phyloP scores from a whole-genome alignment of 176 grass and related monocot genomes.

The Themeda triandra region DNA sequence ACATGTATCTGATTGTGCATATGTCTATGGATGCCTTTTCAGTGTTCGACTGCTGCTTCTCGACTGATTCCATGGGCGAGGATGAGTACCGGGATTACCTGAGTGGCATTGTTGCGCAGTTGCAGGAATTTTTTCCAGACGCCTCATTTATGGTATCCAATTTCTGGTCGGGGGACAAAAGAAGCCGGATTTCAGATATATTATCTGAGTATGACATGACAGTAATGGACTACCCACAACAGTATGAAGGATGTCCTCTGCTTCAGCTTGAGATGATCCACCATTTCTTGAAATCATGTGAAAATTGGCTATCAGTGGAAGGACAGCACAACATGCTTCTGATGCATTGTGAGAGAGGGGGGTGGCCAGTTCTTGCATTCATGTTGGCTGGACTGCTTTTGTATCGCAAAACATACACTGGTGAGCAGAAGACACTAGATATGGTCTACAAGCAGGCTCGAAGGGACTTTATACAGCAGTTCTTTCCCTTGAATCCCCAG shows the following conservation, averaged over 20 bases:
- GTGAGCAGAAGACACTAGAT: slow-evolving; percentile 90
- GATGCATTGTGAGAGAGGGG: slow-evolving; percentile 91
- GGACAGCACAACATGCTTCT: slow-evolving; percentile 92
- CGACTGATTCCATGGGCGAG: slow-evolving; percentile 60
- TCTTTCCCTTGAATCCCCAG: slow-evolving; percentile 87
- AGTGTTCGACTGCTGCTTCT: slow-evolving; percentile 98
- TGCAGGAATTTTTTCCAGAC: slow-evolving; percentile 81
- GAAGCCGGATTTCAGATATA: slow-evolving; percentile 82
- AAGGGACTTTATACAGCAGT: slow-evolving; percentile 79
- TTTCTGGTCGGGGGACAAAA: slow-evolving; percentile 80
- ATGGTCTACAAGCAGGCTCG: slow-evolving; percentile 98
- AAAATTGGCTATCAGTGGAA: slow-evolving; percentile 94
- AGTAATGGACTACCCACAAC: slow-evolving; percentile 92
- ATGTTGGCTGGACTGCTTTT: slow-evolving; percentile 90
- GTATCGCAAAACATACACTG: slow-evolving; percentile 73
- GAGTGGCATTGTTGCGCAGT: slow-evolving; percentile 67
- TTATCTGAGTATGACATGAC: slow-evolving; percentile 94
- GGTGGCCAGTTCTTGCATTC: slow-evolving; percentile 93
- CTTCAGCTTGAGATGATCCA: slow-evolving; percentile 95
- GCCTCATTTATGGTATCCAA: slow-evolving; percentile 94
- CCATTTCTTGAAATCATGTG: slow-evolving; percentile 94
- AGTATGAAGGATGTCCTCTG: slow-evolving; percentile 91
- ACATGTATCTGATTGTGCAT: neutral
- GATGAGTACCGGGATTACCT: slow-evolving; percentile 78
- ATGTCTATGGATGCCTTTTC: slow-evolving; percentile 34